Conservation (phyloP, 2,329 filamentous ascomycete genomes). For the Paecilomyces niveus region DNA sequence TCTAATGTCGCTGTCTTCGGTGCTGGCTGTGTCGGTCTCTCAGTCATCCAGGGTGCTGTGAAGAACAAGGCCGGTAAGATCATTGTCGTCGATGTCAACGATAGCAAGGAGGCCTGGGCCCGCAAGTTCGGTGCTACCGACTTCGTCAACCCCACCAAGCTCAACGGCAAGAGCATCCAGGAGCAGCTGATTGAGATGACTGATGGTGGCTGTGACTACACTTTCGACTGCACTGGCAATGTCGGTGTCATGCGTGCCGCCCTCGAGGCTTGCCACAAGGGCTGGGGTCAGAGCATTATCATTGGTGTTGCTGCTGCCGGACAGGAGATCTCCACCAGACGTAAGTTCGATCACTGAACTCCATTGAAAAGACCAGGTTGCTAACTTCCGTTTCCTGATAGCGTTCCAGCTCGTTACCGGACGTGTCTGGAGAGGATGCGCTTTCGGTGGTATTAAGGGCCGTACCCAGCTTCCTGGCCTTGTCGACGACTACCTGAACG, state of each 20-base stretch:
- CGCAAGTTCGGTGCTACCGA: constrained; percentile 93
- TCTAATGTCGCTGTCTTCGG: constrained; percentile 89
- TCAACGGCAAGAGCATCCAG: constrained; percentile 70
- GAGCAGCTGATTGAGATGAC: constrained; percentile 96
- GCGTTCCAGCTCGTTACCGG: constrained; percentile 98
- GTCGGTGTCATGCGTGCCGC: constrained; percentile 92
- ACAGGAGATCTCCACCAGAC: constrained; percentile 88
- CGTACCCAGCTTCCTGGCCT: constrained; percentile 83
- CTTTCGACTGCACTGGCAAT: constrained; percentile 98
- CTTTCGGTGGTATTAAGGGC: constrained; percentile 97
- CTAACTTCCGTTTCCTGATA: constrained; percentile 28
- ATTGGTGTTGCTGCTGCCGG: constrained; percentile 96
- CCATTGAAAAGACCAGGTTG: neutral
- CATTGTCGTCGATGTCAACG: constrained; percentile 71
- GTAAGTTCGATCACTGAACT: constrained; percentile 50
- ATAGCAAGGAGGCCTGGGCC: constrained; percentile 82
- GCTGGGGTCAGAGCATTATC: constrained; percentile 96
- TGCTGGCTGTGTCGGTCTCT: constrained; percentile 90
- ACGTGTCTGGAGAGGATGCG: constrained; percentile 95
- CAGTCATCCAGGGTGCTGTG: constrained; percentile 88
- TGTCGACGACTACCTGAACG: constrained; percentile 81
- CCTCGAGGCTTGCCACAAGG: constrained; percentile 97
- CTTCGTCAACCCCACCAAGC: constrained; percentile 87
- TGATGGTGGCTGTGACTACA: constrained; percentile 96
- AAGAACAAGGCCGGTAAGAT: constrained; percentile 64